phyloP scores from a whole-genome alignment of 2,329 filamentous ascomycete species.

The Trichophyton simii region DNA sequence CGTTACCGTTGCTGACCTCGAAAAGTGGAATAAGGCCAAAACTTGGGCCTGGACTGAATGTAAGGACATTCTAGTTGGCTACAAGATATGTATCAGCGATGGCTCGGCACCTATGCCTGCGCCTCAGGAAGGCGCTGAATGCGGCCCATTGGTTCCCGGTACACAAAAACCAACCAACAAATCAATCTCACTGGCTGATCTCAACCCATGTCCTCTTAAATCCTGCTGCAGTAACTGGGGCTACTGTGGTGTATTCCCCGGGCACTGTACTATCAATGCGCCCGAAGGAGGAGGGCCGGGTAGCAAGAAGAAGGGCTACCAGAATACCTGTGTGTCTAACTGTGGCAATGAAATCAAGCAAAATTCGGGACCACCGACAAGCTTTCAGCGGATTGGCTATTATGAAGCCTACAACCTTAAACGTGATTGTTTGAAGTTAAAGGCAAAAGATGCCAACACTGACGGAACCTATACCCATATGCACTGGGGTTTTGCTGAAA shows the following conservation, averaged over 20 bases:
- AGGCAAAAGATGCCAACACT: constrained; percentile 11
- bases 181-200: constrained; percentile 26
- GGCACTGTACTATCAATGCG: constrained; percentile 29
- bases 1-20: constrained; percentile 29
- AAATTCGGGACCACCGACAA: constrained; percentile 15
- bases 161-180: constrained; percentile 24
- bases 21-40: constrained; percentile 31
- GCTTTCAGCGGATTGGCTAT: constrained; percentile 18
- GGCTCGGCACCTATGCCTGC: constrained; percentile 34
- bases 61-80: constrained; percentile 19
- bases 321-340: constrained; percentile 27
- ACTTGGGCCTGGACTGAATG: constrained; percentile 36
- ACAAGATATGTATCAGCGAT: constrained; percentile 30
- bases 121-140: constrained; percentile 34
- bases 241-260: constrained; percentile 33
- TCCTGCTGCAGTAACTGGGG: constrained; percentile 34
- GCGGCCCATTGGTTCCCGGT: constrained; percentile 36
- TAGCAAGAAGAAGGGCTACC: constrained; percentile 12
- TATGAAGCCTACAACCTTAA: constrained; percentile 25
- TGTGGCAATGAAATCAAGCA: constrained; percentile 7
- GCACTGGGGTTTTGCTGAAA: constrained; percentile 25
- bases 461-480: constrained; percentile 15
- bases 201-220: constrained; percentile 39
- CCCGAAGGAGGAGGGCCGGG: neutral
- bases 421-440: constrained; percentile 15